Percentiles rank a stretch among this genome's conserved stretches.
Evolutionary conservation across 2,329 filamentous ascomycete species (phyloP).

Genomic region (Orbilia brochopaga): DNA sequence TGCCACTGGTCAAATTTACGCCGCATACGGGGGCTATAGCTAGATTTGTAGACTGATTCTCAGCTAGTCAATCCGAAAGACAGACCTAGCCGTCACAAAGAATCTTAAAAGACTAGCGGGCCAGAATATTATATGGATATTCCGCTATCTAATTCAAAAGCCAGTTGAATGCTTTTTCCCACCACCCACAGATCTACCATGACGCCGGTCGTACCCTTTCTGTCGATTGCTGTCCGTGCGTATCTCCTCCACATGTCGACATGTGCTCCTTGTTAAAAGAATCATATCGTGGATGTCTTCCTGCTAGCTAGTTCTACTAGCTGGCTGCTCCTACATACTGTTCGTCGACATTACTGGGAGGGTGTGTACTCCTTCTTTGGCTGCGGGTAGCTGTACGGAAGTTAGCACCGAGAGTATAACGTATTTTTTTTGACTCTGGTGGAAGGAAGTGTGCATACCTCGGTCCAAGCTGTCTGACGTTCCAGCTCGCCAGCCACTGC

Average conservation of each 20-base stretch:
- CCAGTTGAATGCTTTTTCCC: constrained; percentile 47
- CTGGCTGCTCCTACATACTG: neutral
- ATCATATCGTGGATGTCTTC: constrained; percentile 1
- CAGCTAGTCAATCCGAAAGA: too few relatives aligned
- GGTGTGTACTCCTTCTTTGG: constrained; percentile 77
- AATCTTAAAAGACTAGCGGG: too few relatives aligned
- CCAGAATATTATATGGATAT: too few relatives aligned
- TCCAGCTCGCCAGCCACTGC: constrained; percentile 92
- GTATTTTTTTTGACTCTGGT: neutral
- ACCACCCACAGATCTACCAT: constrained; percentile 17
- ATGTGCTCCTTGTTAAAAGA: constrained; percentile 50
- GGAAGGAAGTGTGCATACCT: constrained; percentile 70
- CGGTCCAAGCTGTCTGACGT: constrained; percentile 93
- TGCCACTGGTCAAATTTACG: too few relatives aligned
- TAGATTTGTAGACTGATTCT: too few relatives aligned
- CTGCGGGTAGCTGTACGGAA: constrained; percentile 71
- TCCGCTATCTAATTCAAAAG: constrained; percentile 28
- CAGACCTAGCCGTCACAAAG: too few relatives aligned
- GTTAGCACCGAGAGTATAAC: neutral
- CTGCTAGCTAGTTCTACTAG: neutral
- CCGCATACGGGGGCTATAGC: too few relatives aligned
- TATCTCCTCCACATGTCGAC: constrained; percentile 5
- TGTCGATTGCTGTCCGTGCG: too few relatives aligned
- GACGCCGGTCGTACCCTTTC: constrained; percentile 40
- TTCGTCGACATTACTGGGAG: constrained; percentile 54